phyloP scores from a whole-genome alignment of 495 filamentous ascomycete species.

The Talaromyces wortmannii region DNA sequence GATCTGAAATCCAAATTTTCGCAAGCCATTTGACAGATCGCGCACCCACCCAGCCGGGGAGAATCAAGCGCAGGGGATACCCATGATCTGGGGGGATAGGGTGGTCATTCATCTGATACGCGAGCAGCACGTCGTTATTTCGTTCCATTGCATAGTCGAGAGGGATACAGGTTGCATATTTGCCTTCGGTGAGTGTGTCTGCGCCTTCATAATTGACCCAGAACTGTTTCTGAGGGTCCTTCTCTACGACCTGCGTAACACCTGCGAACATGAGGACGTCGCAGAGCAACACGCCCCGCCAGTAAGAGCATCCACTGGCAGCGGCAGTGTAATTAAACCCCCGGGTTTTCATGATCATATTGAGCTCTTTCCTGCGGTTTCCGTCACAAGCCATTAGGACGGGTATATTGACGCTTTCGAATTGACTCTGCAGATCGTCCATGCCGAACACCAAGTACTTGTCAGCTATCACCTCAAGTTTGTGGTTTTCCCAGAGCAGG shows the following conservation, averaged over 20 bases:
- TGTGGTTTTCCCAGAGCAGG: conserved; percentile 36
- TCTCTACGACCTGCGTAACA: conserved; percentile 30
- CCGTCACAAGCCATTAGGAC: conserved; percentile 55
- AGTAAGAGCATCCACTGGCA: conserved; percentile 53
- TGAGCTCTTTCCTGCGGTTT: conserved; percentile 57
- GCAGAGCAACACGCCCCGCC: conserved; percentile 51
- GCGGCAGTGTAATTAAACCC: conserved; percentile 55
- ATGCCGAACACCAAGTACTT: conserved; percentile 42
- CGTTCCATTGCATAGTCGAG: conserved; percentile 46
- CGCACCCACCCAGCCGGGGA: conserved; percentile 51
- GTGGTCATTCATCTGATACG: conserved; percentile 49
- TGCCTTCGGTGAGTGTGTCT: conserved; percentile 31
- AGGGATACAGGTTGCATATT: conserved; percentile 54
- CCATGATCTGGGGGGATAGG: conserved; percentile 52
- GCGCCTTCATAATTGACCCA: conserved; percentile 53
- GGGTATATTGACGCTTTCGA: conserved; percentile 47
- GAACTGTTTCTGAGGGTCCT: conserved; percentile 16
- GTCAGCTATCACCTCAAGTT: conserved; percentile 49
- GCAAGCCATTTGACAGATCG: conserved; percentile 54
- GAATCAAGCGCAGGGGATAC: conserved; percentile 48
- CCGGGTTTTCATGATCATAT: conserved; percentile 41
- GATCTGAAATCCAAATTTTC: conserved; percentile 43
- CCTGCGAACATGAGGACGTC: conserved; percentile 46
- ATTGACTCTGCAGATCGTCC: conserved; percentile 43
- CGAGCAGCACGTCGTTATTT: conserved; percentile 52